phyloP scores from a whole-genome alignment of 2,329 filamentous ascomycete species.

The Talaromyces piceae region DNA sequence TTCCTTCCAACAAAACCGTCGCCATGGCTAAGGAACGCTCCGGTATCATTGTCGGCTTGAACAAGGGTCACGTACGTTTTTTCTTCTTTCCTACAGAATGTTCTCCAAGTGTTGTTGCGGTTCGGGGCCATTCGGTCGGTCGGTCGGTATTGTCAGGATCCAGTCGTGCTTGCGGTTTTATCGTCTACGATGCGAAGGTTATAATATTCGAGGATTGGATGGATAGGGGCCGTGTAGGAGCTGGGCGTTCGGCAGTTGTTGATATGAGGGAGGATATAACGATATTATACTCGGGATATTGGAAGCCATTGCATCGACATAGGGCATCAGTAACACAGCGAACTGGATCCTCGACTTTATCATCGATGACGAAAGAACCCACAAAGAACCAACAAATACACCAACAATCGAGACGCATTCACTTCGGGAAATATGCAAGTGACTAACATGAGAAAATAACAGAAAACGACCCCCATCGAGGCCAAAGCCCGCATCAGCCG shows the following conservation, averaged over 20 bases:
- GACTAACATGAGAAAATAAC: conserved; percentile 14
- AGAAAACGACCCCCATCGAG: conserved; percentile 73
- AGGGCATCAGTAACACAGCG: not conserved
- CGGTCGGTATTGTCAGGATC: not conserved
- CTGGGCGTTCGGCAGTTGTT: not conserved
- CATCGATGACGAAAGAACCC: not conserved
- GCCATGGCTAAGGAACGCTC: conserved; percentile 46
- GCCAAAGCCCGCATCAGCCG: conserved; percentile 74
- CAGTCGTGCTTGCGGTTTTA: not conserved
- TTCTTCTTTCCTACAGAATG: not conserved
- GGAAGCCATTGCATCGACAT: not conserved
- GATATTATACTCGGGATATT: not conserved
- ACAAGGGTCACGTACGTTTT: conserved; percentile 59
- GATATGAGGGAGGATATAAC: too few species aligned
- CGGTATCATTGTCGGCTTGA: conserved; percentile 54
- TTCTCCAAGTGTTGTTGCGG: not conserved
- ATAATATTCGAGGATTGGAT: not conserved
- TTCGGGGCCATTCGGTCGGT: not conserved
- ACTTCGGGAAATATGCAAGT: not conserved
- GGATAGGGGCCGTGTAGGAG: not conserved
- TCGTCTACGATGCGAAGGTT: not conserved
- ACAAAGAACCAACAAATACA: not conserved
- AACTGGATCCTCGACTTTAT: not conserved
- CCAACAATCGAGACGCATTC: not conserved
- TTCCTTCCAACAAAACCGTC: conserved; percentile 17